Base-by-base conservation (phyloP, 305 asterid species). In the Fraxinus dipetala region DNA sequence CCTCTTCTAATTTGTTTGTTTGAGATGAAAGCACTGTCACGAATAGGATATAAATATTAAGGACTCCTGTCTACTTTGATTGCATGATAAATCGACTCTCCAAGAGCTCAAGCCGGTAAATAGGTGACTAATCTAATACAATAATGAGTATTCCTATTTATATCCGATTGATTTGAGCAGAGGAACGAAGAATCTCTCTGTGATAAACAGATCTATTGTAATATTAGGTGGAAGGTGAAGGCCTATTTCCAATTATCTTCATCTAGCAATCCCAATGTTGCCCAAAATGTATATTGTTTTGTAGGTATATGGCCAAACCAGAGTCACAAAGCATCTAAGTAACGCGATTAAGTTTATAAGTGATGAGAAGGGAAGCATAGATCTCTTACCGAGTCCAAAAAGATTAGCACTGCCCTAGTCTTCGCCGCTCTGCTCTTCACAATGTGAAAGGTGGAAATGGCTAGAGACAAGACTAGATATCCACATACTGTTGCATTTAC, bases 401-500 rank as follows among this genome's bases (percentile, higher is more conserved):
- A 70, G 26, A 90, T 83, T 79, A 93, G 89, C 87, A 92, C 8
- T 16, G 87, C 82, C 79, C 96, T 83, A 28, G 87, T 93, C 86
- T 88, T 93, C 51, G 86, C 88, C 34, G 97, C 92, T 83, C 85
- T 82, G 54, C 88, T 87, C 85, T 87, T 91, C 56, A 91, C 75
- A 38, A 93, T 83, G 82, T 92, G 98, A 72, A 87, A 90, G 79
- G 92, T 86, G 30, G 98, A 89, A 74, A 89, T 14, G 6, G 94
- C 88, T 45, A 95, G 82, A 72, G 98, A 91, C 59, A 92, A 24
- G 2, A 90, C 92, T 75, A 95, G 92, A 73, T 93, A 92, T 69
- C 91, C 97, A 81, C 97, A 93, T 13, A 84, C 89, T 9, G 84
- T 80, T 34, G 91, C 91, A 75, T 89, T 93, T 16, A 85, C 85